phyloP scores from a whole-genome alignment of 768 basidiomycete species.

The Suillus americanus region DNA sequence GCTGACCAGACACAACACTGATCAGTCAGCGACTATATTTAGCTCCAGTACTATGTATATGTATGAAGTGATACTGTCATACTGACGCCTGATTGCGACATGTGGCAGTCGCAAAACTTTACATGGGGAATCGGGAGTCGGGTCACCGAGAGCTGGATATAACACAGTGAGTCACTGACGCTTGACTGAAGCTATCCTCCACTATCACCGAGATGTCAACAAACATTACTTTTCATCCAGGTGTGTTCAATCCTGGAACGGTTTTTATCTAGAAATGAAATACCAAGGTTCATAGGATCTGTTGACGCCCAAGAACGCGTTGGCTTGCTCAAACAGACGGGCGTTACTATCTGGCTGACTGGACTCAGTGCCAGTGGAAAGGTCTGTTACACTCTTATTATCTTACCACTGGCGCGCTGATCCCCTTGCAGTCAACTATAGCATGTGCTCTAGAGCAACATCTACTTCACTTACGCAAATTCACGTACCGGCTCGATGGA shows the following conservation, averaged over 20 bases:
- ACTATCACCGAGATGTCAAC: constrained; percentile 28
- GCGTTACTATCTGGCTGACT: constrained; percentile 94
- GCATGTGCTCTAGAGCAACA: constrained; percentile 97
- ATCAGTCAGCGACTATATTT: background rate
- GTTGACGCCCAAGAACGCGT: constrained; percentile 68
- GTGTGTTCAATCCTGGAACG: constrained; percentile 33
- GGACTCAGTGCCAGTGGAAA: constrained; percentile 95
- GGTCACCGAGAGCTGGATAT: background rate
- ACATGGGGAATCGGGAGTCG: background rate
- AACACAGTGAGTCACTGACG: background rate
- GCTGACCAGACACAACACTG: background rate
- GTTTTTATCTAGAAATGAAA: background rate
- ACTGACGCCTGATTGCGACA: background rate
- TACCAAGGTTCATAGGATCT: constrained; percentile 52
- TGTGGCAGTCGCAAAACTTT: background rate
- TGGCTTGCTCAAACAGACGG: constrained; percentile 70
- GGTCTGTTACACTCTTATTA: constrained; percentile 40
- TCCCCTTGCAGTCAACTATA: constrained; percentile 76
- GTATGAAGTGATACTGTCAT: background rate
- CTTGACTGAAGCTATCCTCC: background rate
- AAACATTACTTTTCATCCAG: constrained; percentile 72
- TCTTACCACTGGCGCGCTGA: background rate
- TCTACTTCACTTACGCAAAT: constrained; percentile 82
- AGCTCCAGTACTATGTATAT: background rate
- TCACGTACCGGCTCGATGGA: constrained; percentile 91